Base-by-base conservation (phyloP, 2,329 filamentous ascomycete species). In the Hypoxylon sp. region DNA sequence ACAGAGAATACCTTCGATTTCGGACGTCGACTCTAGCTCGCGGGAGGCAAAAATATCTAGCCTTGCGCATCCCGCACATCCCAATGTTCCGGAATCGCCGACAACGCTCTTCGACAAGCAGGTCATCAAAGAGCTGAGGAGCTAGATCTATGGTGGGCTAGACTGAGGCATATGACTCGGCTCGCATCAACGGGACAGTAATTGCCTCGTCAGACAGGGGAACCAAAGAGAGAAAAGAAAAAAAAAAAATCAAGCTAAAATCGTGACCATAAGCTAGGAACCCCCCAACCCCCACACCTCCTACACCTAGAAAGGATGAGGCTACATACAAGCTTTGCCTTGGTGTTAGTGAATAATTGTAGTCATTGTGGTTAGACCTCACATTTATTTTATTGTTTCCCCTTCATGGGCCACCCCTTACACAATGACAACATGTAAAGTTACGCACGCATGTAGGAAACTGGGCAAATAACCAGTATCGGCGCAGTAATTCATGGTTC, bases 281-380 rank as follows among this genome's bases (percentile, higher is more conserved):
- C 35, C 17, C 35, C 35, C 11, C 35, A 18, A 21, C 57, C 60
- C 60, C 60, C 60, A 60, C 60, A 60, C 53, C 41, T 46, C 26
- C 47, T 29, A 43, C 15, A 13, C 31, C 52, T 37, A 31, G 24
- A 42, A 48, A 23, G 51, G 53, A 31, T 38, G 58, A 64, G 61
- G 61, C 61, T 64, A 55, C 61, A 50, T 64, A 55, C 52, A 58
- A 47, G 42, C 55, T 56, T n/a, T 64, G 46, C 55, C 48, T 57
- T 43, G 37, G 37, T 47, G 56, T 61, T 58, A 61, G 58, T 18
- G 55, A 62, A 64, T 37, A 27, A 57, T 56, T 58, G 52, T 62
- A 53, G 55, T 60, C 50, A 62, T 62, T 37, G 24, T 49, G 45
- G 43, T 48, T 47, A 57, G 42, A 41, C 31, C 58, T 56, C 24